Percentiles rank a stretch among this genome's conserved stretches.
phyloP scores from a whole-genome alignment of 129 eudicot genomes.

The Escallonia rubra region DNA sequence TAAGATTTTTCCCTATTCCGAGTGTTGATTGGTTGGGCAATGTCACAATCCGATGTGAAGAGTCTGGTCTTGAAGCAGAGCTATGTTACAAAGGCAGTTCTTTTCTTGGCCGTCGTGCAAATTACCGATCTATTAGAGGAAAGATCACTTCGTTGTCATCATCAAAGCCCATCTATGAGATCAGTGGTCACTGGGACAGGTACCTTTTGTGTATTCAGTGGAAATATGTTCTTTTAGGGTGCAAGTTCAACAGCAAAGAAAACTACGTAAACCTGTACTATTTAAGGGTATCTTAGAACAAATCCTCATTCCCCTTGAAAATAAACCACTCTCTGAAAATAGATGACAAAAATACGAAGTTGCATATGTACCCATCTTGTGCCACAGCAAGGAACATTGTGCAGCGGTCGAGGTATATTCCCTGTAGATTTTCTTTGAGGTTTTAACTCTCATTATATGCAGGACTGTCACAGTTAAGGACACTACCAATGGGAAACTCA shows the following conservation, averaged over 20 bases:
- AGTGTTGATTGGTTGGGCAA: conserved; percentile 37
- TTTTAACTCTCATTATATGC: not conserved
- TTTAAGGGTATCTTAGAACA: no score
- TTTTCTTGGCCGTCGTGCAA: conserved; percentile 12
- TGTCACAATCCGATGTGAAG: conserved; percentile 31
- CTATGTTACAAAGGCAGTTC: conserved; percentile 23
- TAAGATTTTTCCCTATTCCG: conserved; percentile 29
- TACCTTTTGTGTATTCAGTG: conserved; percentile 9
- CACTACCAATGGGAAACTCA: conserved; percentile 35
- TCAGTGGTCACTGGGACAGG: conserved; percentile 59
- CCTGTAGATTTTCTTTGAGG: not conserved
- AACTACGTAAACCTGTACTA: no score
- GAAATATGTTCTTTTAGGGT: no score
- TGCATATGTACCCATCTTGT: no score
- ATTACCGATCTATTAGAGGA: conserved; percentile 32
- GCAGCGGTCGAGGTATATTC: not conserved
- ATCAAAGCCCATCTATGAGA: conserved; percentile 35
- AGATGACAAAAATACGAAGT: no score
- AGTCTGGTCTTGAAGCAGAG: conserved; percentile 40
- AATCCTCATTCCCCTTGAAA: not conserved
- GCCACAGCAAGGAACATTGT: not conserved
- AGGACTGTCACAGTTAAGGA: conserved; percentile 34
- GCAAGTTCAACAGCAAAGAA: no score
- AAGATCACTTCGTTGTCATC: conserved; percentile 33
- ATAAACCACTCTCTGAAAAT: not conserved